Percentiles rank a stretch among this genome's conserved stretches.
phyloP scores from a whole-genome alignment of 2,329 filamentous ascomycete genomes.

The Pseudogymnoascus sp. region DNA sequence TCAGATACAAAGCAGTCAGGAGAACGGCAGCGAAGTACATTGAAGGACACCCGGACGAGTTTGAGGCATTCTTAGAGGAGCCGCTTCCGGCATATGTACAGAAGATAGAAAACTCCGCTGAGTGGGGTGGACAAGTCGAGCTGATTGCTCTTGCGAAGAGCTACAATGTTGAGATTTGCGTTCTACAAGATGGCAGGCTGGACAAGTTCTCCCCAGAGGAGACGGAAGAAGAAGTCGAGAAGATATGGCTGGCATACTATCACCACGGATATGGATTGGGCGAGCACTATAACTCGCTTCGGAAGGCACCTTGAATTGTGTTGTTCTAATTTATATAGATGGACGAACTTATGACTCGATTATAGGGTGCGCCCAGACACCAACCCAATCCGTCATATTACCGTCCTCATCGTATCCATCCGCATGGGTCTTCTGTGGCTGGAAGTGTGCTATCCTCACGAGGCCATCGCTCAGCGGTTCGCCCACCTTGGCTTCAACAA shows the following conservation, averaged over 20 bases:
- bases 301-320: conserved; percentile 30
- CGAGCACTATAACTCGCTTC: conserved; percentile 92
- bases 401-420: conserved; percentile 38
- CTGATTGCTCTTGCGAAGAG: conserved; percentile 72
- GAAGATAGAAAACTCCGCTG: conserved; percentile 77
- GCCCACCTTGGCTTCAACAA: conserved; percentile 38
- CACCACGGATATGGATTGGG: conserved; percentile 87
- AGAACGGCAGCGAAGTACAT: conserved; percentile 72
- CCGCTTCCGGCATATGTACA: conserved; percentile 61
- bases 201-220: conserved; percentile 59
- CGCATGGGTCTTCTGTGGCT: conserved; percentile 41
- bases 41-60: conserved; percentile 63
- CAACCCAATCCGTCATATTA: conserved; percentile 42
- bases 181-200: conserved; percentile 75
- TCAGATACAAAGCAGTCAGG: conserved; percentile 59
- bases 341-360: conserved; percentile 3
- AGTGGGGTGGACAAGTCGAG: conserved; percentile 95
- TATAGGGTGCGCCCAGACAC: conserved; percentile 39
- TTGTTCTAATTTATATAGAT: neutral
- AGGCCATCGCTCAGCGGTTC: conserved; percentile 33
- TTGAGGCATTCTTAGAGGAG: conserved; percentile 80
- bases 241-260: conserved; percentile 89
- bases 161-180: conserved; percentile 72
- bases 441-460: conserved; percentile 39
- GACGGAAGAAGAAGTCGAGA: conserved; percentile 36